phyloP scores from a whole-genome alignment of 1,284 basidiomycete species.

The Marasmius fiardii region DNA sequence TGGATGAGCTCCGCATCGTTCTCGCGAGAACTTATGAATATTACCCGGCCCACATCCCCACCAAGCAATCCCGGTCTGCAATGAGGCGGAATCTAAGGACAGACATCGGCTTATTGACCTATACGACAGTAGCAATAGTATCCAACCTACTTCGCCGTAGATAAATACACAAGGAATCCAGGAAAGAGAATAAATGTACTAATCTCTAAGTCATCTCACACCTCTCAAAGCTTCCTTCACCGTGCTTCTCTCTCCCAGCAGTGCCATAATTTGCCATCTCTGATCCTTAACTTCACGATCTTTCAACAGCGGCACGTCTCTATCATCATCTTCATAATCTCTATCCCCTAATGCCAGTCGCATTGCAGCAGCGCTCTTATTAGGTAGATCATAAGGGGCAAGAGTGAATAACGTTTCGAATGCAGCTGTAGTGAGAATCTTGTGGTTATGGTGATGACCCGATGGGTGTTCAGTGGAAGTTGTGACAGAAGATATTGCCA shows the following conservation, averaged over 20 bases:
- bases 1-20: constrained; percentile 43
- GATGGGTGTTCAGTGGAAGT: constrained; percentile 41
- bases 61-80: constrained; percentile 50
- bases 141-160: too few species aligned
- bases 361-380: constrained; percentile 71
- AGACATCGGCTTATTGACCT: constrained; percentile 12
- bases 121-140: neutral
- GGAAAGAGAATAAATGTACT: neutral
- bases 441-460: constrained; percentile 38
- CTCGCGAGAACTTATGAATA: constrained; percentile 45
- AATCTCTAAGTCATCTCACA: neutral
- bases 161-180: neutral
- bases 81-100: constrained; percentile 22
- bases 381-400: constrained; percentile 72
- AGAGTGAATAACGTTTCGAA: constrained; percentile 76
- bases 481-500: constrained; percentile 72
- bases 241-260: constrained; percentile 70
- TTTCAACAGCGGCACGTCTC: constrained; percentile 52
- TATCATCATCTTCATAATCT: constrained; percentile 43
- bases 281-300: constrained; percentile 65
- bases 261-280: constrained; percentile 70
- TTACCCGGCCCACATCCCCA: constrained; percentile 52
- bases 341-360: constrained; percentile 59
- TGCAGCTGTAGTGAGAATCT: constrained; percentile 59
- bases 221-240: constrained; percentile 58